Conservation (phyloP, 1,139 yeast genomes). For the Lodderomyces margitis region DNA sequence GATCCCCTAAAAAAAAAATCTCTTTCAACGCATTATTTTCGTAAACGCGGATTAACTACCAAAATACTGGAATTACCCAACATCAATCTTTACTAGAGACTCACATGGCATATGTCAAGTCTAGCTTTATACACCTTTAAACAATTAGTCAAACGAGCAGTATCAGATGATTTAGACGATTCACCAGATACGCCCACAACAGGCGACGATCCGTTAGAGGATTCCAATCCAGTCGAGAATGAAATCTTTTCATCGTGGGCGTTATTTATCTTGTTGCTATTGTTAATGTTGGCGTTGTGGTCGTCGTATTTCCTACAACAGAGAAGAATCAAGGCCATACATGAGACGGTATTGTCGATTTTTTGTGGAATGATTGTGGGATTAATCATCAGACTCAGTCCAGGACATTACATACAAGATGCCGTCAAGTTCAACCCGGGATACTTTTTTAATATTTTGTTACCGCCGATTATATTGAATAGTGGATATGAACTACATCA, state of each 20-base stretch:
- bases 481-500: slow-evolving; percentile 97
- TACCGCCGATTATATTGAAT: slow-evolving; percentile 95
- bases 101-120: slow-evolving; percentile 23
- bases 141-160: slow-evolving; percentile 29
- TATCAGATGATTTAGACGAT: slow-evolving; percentile 30
- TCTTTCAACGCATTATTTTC: no score
- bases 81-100: neutral
- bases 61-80: no score
- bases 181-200: slow-evolving; percentile 50
- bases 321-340: slow-evolving; percentile 87
- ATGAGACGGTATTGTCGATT: slow-evolving; percentile 93
- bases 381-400: slow-evolving; percentile 78
- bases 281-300: slow-evolving; percentile 89
- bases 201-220: slow-evolving; percentile 51
- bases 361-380: slow-evolving; percentile 98
- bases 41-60: no score
- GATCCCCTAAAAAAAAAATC: no score
- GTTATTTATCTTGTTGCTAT: slow-evolving; percentile 74
- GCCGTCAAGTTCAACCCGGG: slow-evolving; percentile 94
- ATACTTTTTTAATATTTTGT: slow-evolving; percentile 86
- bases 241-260: slow-evolving; percentile 99
- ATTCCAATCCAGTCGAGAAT: slow-evolving; percentile 88
- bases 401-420: slow-evolving; percentile 96
- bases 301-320: slow-evolving; percentile 92
- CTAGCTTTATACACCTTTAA: slow-evolving; percentile 27